Conservation (phyloP, 352 stramenopile genomes). For the Plasmopara muralis region DNA sequence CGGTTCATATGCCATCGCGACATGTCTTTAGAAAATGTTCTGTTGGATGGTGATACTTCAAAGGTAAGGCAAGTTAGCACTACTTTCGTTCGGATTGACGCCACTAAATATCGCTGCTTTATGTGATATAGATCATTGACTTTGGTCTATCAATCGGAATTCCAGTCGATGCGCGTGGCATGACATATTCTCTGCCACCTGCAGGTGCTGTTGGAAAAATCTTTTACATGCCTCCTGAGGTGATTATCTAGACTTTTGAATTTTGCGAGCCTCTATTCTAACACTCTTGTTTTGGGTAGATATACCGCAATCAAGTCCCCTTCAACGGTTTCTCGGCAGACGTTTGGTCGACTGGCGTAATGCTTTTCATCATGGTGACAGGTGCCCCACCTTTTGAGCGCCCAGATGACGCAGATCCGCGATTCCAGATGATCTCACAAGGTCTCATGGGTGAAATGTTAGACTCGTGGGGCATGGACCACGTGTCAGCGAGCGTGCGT, state of each 20-base stretch:
- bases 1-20: constrained; percentile 83
- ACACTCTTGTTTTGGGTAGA: constrained; percentile 28
- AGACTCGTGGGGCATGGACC: constrained; percentile 81
- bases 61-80: constrained; percentile 36
- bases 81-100: not conserved
- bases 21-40: constrained; percentile 84
- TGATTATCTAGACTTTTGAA: constrained; percentile 13
- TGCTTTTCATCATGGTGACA: constrained; percentile 94
- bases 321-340: constrained; percentile 91
- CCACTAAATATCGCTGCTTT: not conserved
- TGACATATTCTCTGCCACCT: constrained; percentile 80
- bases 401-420: constrained; percentile 68
- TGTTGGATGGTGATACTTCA: constrained; percentile 75
- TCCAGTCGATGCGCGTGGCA: constrained; percentile 72
- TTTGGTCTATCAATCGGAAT: constrained; percentile 83
- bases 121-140: constrained; percentile 65
- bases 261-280: not conserved
- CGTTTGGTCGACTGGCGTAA: constrained; percentile 92
- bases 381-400: constrained; percentile 88
- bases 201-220: constrained; percentile 82
- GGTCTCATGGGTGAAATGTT: constrained; percentile 80
- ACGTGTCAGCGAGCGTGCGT: constrained; percentile 63
- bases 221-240: constrained; percentile 87
- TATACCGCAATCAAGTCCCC: constrained; percentile 84
- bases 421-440: constrained; percentile 81